Evolutionary conservation across 2,329 filamentous ascomycete species (phyloP).

Genomic region (Stagonosporopsis tanaceti): DNA sequence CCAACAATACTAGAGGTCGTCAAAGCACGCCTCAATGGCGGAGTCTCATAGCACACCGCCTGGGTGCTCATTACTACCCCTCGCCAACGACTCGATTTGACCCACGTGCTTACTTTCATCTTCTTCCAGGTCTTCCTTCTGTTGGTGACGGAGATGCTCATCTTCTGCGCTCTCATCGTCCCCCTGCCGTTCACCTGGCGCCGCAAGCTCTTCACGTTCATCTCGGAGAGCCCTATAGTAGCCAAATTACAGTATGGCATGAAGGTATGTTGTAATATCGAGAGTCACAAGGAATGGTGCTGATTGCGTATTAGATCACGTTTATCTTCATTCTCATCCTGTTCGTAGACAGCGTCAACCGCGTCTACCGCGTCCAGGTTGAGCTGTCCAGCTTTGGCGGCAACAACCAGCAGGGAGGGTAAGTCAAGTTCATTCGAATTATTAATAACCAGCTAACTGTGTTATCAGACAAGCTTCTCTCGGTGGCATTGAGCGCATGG

Average conservation of each 20-base stretch:
- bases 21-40: conserved; percentile 18
- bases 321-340: conserved; percentile 99
- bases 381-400: conserved; percentile 81
- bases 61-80: conserved; percentile 11
- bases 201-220: conserved; percentile 92
- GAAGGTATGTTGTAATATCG: conserved; percentile 65
- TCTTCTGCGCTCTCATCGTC: conserved; percentile 82
- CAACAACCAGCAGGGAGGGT: conserved; percentile 61
- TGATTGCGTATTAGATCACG: conserved; percentile 69
- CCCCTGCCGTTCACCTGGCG: conserved; percentile 88
- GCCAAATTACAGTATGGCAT: conserved; percentile 97
- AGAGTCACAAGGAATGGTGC: background rate
- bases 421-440: conserved; percentile 41
- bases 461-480: conserved; percentile 70
- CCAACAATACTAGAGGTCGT: conserved; percentile 1
- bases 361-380: conserved; percentile 94
- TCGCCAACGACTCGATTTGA: conserved; percentile 15
- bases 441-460: conserved; percentile 20
- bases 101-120: conserved; percentile 39
- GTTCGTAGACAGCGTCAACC: conserved; percentile 95
- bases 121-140: conserved; percentile 77
- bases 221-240: conserved; percentile 84
- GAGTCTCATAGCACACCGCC: conserved; percentile 2
- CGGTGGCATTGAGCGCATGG: conserved; percentile 88
- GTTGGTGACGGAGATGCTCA: conserved; percentile 80